A percentile compares a stretch with the other conserved stretches of the same genome.
Evolutionary conservation across 2,329 filamentous ascomycete species (phyloP).

Genomic region (Calycina herbarum): DNA sequence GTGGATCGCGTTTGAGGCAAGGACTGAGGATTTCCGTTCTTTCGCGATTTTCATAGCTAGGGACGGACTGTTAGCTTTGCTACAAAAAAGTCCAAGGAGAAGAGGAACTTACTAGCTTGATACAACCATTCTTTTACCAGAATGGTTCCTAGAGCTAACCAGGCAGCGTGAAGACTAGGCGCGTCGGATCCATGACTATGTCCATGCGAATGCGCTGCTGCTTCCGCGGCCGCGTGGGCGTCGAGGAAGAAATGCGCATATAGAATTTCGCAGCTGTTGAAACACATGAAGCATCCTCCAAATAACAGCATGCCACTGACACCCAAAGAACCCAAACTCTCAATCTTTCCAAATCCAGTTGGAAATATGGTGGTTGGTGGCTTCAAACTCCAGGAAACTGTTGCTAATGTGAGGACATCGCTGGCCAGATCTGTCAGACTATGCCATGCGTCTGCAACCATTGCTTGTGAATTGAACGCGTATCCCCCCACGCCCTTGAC

Average conservation of each 20-base stretch:
- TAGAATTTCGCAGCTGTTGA: conserved; percentile 69
- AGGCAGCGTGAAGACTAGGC: conserved; percentile 90
- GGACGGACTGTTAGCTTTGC: conserved; percentile 28
- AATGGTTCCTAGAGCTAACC: conserved; percentile 89
- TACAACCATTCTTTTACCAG: conserved; percentile 96
- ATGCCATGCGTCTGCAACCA: conserved; percentile 93
- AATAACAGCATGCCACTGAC: conserved; percentile 88
- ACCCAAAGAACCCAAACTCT: conserved; percentile 88
- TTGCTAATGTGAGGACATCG: conserved; percentile 89
- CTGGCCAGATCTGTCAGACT: conserved; percentile 93
- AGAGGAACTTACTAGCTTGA: conserved; percentile 73
- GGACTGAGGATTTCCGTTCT: conserved; percentile 91
- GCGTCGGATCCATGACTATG: conserved; percentile 62
- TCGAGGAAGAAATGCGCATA: conserved; percentile 74
- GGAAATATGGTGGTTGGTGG: conserved; percentile 83
- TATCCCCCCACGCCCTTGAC: conserved; percentile 92
- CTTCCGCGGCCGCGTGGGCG: conserved; percentile 51
- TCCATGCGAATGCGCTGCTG: conserved; percentile 57
- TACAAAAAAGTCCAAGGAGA: neutral
- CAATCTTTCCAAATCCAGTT: conserved; percentile 94
- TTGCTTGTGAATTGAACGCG: conserved; percentile 89
- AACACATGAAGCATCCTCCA: conserved; percentile 90
- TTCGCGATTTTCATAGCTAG: conserved; percentile 91
- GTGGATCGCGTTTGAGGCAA: conserved; percentile 94
- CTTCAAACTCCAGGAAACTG: conserved; percentile 89